Percentiles rank a stretch among this genome's conserved stretches.
Evolutionary conservation across 2,329 filamentous ascomycete species (phyloP).

Genomic region (Hortaea sp.): DNA sequence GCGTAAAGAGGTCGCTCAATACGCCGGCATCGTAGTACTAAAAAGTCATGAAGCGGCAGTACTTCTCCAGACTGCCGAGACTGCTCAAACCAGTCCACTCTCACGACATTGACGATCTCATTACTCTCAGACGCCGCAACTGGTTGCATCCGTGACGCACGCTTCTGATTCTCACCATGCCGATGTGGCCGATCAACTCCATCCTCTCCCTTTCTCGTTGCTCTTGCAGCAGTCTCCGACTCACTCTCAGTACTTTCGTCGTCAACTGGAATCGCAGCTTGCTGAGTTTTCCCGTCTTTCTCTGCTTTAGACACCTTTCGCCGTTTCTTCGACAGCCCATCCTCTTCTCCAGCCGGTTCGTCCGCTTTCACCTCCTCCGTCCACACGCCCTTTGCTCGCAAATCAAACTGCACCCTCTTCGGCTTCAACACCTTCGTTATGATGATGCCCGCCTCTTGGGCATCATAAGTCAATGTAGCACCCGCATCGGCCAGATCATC

Average conservation of each 20-base stretch:
- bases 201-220: neutral
- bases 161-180: neutral
- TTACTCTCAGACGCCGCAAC: constrained; percentile 3
- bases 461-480: constrained; percentile 58
- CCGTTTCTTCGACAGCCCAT: neutral
- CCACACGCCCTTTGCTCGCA: constrained; percentile 55
- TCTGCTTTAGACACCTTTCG: neutral
- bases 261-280: constrained; percentile 6
- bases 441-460: constrained; percentile 61
- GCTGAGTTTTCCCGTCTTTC: neutral
- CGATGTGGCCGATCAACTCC: neutral
- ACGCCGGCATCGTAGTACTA: constrained; percentile 42
- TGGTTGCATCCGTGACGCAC: neutral
- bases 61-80: constrained; percentile 34
- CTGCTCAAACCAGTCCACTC: constrained; percentile 43
- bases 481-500: constrained; percentile 46
- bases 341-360: neutral
- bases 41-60: constrained; percentile 38
- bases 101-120: constrained; percentile 40
- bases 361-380: constrained; percentile 39
- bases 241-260: constrained; percentile 26
- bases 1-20: constrained; percentile 15
- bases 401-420: constrained; percentile 65
- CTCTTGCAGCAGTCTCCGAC: constrained; percentile 10
- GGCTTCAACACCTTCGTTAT: constrained; percentile 63